These are phyloP conservation scores for Phytophthora nicotianae DNA, from an alignment of 352 stramenopile genomes.

Conservation along the genomic window DNA sequence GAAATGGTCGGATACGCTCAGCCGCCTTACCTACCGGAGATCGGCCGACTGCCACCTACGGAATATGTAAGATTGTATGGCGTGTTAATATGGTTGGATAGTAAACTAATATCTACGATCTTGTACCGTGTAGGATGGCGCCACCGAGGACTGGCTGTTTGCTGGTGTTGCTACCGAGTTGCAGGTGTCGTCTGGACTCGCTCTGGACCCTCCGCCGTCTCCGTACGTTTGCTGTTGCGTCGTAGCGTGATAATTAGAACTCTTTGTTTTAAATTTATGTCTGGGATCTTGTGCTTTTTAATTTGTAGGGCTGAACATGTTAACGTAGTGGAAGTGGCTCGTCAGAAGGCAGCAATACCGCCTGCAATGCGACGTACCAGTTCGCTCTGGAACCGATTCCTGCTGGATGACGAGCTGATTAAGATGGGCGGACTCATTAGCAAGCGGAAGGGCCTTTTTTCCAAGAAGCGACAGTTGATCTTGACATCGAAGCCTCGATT, in stretches of 20 bases:
- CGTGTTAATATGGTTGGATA: not conserved
- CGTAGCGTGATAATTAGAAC: slow-evolving; percentile 6
- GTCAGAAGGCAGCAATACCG: slow-evolving; percentile 73
- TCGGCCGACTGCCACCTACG: slow-evolving; percentile 62
- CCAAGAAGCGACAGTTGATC: slow-evolving; percentile 88
- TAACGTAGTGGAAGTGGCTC: slow-evolving; percentile 79
- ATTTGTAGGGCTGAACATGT: slow-evolving; percentile 48
- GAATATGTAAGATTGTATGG: slow-evolving; percentile 57
- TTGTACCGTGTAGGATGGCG: slow-evolving; percentile 65
- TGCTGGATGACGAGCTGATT: slow-evolving; percentile 89
- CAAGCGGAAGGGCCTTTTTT: slow-evolving; percentile 90
- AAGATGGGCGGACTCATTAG: slow-evolving; percentile 86
- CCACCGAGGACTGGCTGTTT: slow-evolving; percentile 90
- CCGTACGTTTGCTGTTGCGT: slow-evolving; percentile 47
- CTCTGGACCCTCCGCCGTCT: slow-evolving; percentile 59
- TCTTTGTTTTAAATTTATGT: slow-evolving; percentile 5
- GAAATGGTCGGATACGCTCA: slow-evolving; percentile 49
- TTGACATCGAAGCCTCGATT: slow-evolving; percentile 84
- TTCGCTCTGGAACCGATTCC: slow-evolving; percentile 86
- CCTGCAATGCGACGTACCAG: slow-evolving; percentile 71
- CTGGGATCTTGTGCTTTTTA: not conserved
- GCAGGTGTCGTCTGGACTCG: slow-evolving; percentile 84
- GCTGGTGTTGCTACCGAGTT: slow-evolving; percentile 86
- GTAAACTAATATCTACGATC: slow-evolving; percentile 3
- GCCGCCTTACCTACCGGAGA: slow-evolving; percentile 67